A percentile compares a stretch with the other conserved stretches of the same genome.
These are phyloP conservation scores for Inga oerstediana DNA, from an alignment of 306 rosid species.

Conservation along the genomic window DNA sequence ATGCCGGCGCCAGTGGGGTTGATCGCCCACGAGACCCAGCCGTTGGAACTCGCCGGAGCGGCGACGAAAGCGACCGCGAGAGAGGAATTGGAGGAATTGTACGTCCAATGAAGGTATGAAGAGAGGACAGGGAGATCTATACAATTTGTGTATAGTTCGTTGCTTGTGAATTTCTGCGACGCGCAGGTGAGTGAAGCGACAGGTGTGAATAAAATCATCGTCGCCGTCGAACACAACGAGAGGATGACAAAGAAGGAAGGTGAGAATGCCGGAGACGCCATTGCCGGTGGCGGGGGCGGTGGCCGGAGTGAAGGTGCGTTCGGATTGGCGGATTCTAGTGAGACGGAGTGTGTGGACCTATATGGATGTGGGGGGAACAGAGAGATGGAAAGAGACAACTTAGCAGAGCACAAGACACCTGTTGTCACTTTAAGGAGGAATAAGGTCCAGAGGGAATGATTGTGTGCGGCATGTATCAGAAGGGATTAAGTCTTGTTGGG, in stretches of 20 bases:
- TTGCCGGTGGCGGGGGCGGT: slow-evolving; percentile 21
- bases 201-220: slow-evolving; percentile 20
- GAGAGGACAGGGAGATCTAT: slow-evolving; percentile 60
- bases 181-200: slow-evolving; percentile 52
- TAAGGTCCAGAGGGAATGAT: background rate
- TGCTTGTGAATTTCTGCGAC: slow-evolving; percentile 50
- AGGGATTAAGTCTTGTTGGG: background rate
- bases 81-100: slow-evolving; percentile 53
- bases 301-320: background rate
- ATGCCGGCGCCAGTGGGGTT: slow-evolving; percentile 61
- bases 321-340: background rate
- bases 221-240: background rate
- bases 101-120: slow-evolving; percentile 67
- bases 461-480: background rate
- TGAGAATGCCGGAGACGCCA: slow-evolving; percentile 40
- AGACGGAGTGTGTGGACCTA: background rate
- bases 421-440: background rate
- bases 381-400: background rate
- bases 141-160: slow-evolving; percentile 47
- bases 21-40: slow-evolving; percentile 80
- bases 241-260: slow-evolving; percentile 17
- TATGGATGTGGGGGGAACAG: background rate
- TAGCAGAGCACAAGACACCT: background rate
- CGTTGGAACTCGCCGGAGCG: slow-evolving; percentile 37
- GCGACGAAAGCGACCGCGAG: slow-evolving; percentile 67